Base-by-base conservation (phyloP, 2,329 filamentous ascomycete species). In the Ilyonectria robusta region DNA sequence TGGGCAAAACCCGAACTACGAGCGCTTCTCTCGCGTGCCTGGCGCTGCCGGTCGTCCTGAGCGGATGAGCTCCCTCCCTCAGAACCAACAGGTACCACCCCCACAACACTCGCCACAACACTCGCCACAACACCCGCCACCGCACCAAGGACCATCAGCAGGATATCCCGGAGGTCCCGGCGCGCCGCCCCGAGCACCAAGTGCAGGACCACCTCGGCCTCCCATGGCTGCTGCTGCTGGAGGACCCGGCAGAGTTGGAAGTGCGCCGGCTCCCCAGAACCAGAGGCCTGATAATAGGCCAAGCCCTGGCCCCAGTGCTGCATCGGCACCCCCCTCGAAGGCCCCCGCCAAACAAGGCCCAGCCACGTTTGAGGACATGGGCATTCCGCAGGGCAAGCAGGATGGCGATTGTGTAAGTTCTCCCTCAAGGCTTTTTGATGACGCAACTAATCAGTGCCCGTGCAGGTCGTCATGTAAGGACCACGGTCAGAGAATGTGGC, bases 361-460 rank as follows among this genome's bases (percentile, higher is more conserved):
- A 1, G 94, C 96, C 75, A 98, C 96, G 0, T 99, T 99, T 80
- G 95, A 98, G 78, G 95, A 97, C 78, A 99, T 99, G 96, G 96
- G 96, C 44, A 95, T 99, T 74, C 94, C 94, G 7, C 88, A 91
- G 75, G 91, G 87, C 54, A 95, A 96, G 81, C 88, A 91, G 68
- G 93, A 97, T n/a, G 89, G 89, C 72, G 95, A 98, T 82, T 99
- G 95, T 85, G 95, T 98, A 89, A 87, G 88, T 87, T 21, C 66
- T 53, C 35, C 19, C 29, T 33, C n/a, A 48, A 48, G 17, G 2
- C 9, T 4, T 8, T 33, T 17, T 26, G 6, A 40, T 19, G 15
- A 57, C 31, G 15, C 11, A 21, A 61, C 66, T 70, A 62, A 70
- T 26, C 2, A 29, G 51, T 35, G 4, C n/a, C 3, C 13, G 40